Base-by-base conservation (phyloP, 345 rosid species). In the Brassica nigra region DNA sequence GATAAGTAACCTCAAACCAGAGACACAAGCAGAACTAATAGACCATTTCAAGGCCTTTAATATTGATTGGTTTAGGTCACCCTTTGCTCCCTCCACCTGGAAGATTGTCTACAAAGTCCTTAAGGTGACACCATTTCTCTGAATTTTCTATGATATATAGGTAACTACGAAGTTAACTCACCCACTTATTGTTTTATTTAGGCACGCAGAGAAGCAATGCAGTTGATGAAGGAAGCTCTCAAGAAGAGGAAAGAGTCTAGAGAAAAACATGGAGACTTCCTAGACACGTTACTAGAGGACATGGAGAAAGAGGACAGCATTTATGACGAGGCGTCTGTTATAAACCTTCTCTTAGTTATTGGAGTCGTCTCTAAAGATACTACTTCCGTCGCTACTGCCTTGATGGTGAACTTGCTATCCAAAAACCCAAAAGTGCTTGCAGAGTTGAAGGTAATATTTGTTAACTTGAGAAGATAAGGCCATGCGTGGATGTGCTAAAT, bases 41-140 rank as follows among this genome's bases (percentile, higher is more conserved):
- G 75, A 54, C 5, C 49, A 49, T 23, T 64, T 42, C 10, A 58
- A 6, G 7, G 70, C 47, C 12, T 74, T 80, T 49, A 18, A 2
- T 28, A 16, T 5, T 68, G 80, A 55, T 67, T 83, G 42, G 73
- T 77, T 34, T 73, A 70, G 1, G 34, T 64, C 64, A 34, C 59
- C 79, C 3, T 27, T 73, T 15, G 68, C 5, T 73, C 84, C 76
- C 78, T 64, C 42, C 69, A 79, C 69, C 1, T 29, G 78, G 64
- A 83, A 72, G 30, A 36, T 69, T 31, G 42, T 65, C 10, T 42
- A 68, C 44, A 58, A 57, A 34, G 68, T 74, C 47, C 2, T 76
- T 1, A 34, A 47, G 83, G 83, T 78, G 16, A 75, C 6, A 14
- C 4, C 16, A 20, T 8, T 18, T 57, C 29, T 57, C 62, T 20